Conservation (phyloP, 805 yeast species). For the Crinitomyces ghanaensis region DNA sequence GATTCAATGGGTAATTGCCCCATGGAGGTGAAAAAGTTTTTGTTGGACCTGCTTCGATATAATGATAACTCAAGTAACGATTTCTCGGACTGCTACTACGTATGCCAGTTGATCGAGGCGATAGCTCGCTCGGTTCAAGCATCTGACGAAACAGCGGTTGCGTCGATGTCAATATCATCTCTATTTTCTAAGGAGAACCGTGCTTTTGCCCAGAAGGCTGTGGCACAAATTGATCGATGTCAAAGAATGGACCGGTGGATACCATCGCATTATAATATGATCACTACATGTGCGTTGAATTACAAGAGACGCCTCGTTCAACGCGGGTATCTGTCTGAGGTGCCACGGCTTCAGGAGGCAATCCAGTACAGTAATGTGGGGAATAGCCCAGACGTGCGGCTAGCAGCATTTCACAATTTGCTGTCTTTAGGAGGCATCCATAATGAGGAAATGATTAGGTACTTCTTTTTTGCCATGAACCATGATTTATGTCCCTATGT, state of each 20-base stretch:
- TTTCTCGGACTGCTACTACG: conserved; percentile 61
- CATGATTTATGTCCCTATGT: conserved; percentile 46
- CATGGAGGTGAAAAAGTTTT: conserved; percentile 43
- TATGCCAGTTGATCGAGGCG: conserved; percentile 45
- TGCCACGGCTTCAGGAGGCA: conserved; percentile 45
- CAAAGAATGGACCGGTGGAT: conserved; percentile 78
- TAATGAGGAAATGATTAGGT: conserved; percentile 46
- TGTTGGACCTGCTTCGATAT: conserved; percentile 63
- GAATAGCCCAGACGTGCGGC: conserved; percentile 41
- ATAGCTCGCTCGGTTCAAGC: conserved; percentile 33
- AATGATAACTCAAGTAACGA: conserved; percentile 77
- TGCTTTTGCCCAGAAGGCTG: conserved; percentile 35
- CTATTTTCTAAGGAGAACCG: conserved; percentile 1
- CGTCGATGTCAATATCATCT: conserved; percentile 6
- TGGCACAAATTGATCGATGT: conserved; percentile 61
- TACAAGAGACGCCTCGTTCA: conserved; percentile 51
- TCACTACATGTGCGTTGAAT: conserved; percentile 45
- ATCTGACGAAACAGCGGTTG: conserved; percentile 2
- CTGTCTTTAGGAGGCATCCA: conserved; percentile 68
- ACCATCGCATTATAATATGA: conserved; percentile 53
- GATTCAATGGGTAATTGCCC: conserved; percentile 57
- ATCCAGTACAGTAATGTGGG: conserved; percentile 39
- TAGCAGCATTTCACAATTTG: conserved; percentile 60
- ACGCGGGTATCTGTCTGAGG: conserved; percentile 40
- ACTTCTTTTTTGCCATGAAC: conserved; percentile 46